Percentiles rank a stretch among this genome's conserved stretches.
These are phyloP conservation scores for Lachnellula hyalina DNA, from an alignment of 2,329 filamentous ascomycete genomes.

Conservation along the genomic window DNA sequence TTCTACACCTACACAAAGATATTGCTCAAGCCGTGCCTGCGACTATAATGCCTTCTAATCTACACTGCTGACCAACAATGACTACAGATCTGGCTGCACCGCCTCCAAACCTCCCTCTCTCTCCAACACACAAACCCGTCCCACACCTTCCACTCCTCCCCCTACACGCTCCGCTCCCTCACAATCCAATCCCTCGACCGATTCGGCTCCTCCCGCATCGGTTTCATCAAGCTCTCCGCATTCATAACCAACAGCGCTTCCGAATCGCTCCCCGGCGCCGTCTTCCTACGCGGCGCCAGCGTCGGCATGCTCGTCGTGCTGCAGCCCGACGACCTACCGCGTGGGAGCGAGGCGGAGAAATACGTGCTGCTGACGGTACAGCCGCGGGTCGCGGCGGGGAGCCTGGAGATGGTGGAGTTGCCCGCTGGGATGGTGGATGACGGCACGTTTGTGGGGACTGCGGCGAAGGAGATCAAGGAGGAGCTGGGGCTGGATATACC, in stretches of 20 bases:
- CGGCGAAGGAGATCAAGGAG: conserved; percentile 56
- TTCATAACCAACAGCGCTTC: conserved; percentile 42
- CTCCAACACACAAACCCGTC: conserved; percentile 36
- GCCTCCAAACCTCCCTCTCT: conserved; percentile 19
- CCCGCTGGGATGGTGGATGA: conserved; percentile 56
- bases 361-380: conserved; percentile 56
- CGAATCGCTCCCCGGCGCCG: conserved; percentile 47
- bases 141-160: conserved; percentile 43
- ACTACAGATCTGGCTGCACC: conserved; percentile 22
- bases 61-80: neutral
- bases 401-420: conserved; percentile 50
- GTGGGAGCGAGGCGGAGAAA: conserved; percentile 39
- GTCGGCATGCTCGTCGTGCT: conserved; percentile 50
- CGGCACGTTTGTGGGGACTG: conserved; percentile 50
- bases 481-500: conserved; percentile 52
- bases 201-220: conserved; percentile 43
- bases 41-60: too few relatives aligned
- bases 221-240: conserved; percentile 53
- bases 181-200: conserved; percentile 49
- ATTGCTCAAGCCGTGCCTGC: neutral
- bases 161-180: conserved; percentile 47
- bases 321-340: conserved; percentile 41
- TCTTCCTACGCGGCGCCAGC: conserved; percentile 55
- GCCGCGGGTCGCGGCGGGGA: conserved; percentile 50
- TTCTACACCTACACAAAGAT: neutral